Conservation (phyloP, 768 basidiomycete genomes). For the Xerocomellus chrysenteron region DNA sequence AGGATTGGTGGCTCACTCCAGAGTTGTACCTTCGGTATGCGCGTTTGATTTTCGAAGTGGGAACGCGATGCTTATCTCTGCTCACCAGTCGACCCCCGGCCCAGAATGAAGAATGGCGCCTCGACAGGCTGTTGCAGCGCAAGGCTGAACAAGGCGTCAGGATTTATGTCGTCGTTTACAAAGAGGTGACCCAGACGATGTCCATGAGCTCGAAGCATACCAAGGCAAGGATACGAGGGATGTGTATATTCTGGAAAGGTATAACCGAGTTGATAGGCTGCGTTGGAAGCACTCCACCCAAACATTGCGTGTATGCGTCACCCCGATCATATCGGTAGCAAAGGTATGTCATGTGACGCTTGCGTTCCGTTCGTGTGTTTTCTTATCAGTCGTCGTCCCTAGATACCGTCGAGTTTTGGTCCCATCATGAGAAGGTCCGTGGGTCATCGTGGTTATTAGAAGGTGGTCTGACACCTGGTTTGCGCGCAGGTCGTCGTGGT, state of each 20-base stretch:
- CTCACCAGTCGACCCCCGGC: constrained; percentile 69
- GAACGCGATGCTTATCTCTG: constrained; percentile 9
- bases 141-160: constrained; percentile 94
- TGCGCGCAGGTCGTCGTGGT: constrained; percentile 64
- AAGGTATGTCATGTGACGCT: constrained; percentile 40
- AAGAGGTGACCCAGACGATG: constrained; percentile 95
- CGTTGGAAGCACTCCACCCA: constrained; percentile 77
- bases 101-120: constrained; percentile 79
- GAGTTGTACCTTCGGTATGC: constrained; percentile 80
- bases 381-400: not conserved
- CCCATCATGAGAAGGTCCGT: constrained; percentile 80
- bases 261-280: constrained; percentile 43
- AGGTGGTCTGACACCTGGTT: not conserved
- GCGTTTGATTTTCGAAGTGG: not conserved
- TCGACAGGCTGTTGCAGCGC: constrained; percentile 79
- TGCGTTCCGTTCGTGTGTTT: not conserved
- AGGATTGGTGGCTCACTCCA: constrained; percentile 95
- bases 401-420: constrained; percentile 87
- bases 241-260: not conserved
- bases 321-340: constrained; percentile 84
- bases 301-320: constrained; percentile 90
- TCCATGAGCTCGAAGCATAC: constrained; percentile 84
- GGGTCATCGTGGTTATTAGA: not conserved
- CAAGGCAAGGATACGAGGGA: constrained; percentile 43
- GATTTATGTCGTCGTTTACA: constrained; percentile 91